Percentiles rank a stretch among this genome's conserved stretches.
phyloP scores from a whole-genome alignment of 176 grass and related monocot genomes.

The Oryza meyeriana region DNA sequence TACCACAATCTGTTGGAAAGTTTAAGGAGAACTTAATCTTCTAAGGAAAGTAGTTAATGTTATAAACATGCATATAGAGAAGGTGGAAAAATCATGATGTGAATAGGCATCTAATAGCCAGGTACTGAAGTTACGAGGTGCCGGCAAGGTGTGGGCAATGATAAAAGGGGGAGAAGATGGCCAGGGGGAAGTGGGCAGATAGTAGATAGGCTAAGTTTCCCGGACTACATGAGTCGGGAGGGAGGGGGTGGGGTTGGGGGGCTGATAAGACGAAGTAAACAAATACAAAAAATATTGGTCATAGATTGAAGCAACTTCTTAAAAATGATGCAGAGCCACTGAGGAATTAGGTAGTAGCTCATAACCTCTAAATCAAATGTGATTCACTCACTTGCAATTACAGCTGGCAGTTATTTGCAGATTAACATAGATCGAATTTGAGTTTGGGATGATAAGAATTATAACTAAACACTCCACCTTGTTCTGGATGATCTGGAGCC shows the following conservation, averaged over 20 bases:
- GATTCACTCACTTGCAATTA: neutral
- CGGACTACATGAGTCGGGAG: too few species aligned
- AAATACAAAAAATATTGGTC: neutral
- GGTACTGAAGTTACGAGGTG: neutral
- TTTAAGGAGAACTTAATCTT: conserved; percentile 34
- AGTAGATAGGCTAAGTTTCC: too few species aligned
- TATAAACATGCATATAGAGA: neutral
- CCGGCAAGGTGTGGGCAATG: too few species aligned
- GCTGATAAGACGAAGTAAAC: neutral
- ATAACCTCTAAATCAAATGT: neutral
- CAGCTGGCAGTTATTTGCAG: neutral
- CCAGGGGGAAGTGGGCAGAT: too few species aligned
- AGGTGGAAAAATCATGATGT: neutral
- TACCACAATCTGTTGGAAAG: conserved; percentile 85
- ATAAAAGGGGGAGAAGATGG: too few species aligned
- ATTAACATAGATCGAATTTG: neutral
- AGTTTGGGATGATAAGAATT: conserved; percentile 6
- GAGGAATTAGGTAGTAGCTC: neutral
- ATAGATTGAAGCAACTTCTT: neutral
- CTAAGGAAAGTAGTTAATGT: neutral
- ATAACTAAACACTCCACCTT: conserved; percentile 52
- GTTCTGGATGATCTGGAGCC: conserved; percentile 95
- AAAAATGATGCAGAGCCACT: conserved; percentile 9
- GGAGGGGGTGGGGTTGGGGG: too few species aligned
- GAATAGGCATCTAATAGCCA: neutral